These are phyloP conservation scores for Turnera subulata DNA, from an alignment of 345 rosid genomes.

Conservation along the genomic window DNA sequence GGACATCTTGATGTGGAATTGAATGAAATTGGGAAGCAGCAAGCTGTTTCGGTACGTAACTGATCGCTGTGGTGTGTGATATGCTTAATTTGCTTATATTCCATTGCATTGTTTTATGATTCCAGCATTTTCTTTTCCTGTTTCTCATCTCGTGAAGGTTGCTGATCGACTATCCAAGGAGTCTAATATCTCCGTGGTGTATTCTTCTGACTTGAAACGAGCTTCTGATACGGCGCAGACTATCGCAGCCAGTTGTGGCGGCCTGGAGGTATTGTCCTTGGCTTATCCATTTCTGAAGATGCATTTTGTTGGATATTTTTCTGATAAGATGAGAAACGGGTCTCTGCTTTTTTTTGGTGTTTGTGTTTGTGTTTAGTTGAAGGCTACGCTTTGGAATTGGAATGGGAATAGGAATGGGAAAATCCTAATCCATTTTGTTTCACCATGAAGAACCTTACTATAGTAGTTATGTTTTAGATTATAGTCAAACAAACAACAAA, in stretches of 20 bases:
- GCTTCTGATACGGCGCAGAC: constrained; percentile 72
- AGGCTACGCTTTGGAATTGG: no score
- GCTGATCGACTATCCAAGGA: constrained; percentile 63
- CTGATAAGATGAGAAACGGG: neutral
- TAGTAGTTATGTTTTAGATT: no score
- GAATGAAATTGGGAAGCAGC: constrained; percentile 72
- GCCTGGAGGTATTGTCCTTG: constrained; percentile 43
- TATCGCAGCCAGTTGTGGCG: constrained; percentile 60
- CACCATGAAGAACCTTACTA: no score
- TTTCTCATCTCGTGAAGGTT: constrained; percentile 31
- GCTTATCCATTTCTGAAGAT: neutral
- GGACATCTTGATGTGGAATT: constrained; percentile 81
- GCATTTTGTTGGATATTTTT: neutral
- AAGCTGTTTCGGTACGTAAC: constrained; percentile 62
- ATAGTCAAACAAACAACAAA: no score
- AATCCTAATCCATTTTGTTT: no score
- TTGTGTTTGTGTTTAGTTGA: neutral
- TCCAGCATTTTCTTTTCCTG: neutral
- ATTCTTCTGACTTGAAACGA: constrained; percentile 85
- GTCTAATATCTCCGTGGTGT: constrained; percentile 51
- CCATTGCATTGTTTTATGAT: neutral
- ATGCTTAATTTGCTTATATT: neutral
- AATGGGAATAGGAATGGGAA: no score
- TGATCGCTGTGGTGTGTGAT: neutral
- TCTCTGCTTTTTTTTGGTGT: neutral